Conservation (phyloP, 1,284 basidiomycete genomes). For the Ustilago cynodontis region DNA sequence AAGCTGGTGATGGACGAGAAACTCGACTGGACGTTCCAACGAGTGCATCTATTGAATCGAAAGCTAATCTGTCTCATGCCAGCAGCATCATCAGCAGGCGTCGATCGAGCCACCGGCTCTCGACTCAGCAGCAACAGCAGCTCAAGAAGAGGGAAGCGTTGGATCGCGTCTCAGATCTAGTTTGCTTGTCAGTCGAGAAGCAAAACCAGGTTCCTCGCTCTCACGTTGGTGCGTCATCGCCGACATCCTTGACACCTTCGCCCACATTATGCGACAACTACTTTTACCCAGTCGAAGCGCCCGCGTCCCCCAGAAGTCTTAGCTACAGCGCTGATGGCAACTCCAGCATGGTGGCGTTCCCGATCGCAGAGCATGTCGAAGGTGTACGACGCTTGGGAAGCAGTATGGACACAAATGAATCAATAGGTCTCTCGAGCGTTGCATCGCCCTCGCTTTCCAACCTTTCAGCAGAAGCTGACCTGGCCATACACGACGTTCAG, state of each 20-base stretch:
- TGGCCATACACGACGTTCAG: not conserved
- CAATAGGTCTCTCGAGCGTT: not conserved
- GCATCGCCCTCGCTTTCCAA: constrained; percentile 20
- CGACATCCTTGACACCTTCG: constrained; percentile 17
- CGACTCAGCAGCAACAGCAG: constrained; percentile 15
- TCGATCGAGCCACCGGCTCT: constrained; percentile 12
- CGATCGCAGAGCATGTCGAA: not conserved
- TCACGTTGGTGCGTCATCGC: constrained; percentile 16
- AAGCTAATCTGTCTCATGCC: not conserved
- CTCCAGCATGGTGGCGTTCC: constrained; percentile 21
- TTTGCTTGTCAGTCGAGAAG: constrained; percentile 32
- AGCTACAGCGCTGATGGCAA: constrained; percentile 5
- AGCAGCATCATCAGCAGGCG: not conserved
- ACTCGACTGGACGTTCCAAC: not conserved
- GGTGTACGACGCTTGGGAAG: not conserved
- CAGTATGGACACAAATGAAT: not conserved
- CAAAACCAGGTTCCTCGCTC: constrained; percentile 12
- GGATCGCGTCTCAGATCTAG: constrained; percentile 34
- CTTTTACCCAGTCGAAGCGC: constrained; percentile 29
- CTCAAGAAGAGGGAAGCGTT: constrained; percentile 31
- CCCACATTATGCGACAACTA: constrained; percentile 19
- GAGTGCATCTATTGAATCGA: not conserved
- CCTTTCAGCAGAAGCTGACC: constrained; percentile 13
- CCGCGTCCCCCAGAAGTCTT: constrained; percentile 20
- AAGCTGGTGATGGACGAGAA: not conserved